Evolutionary conservation across 192 early-diverging fungal species (phyloP).

Genomic region (Coemansia sp.): DNA sequence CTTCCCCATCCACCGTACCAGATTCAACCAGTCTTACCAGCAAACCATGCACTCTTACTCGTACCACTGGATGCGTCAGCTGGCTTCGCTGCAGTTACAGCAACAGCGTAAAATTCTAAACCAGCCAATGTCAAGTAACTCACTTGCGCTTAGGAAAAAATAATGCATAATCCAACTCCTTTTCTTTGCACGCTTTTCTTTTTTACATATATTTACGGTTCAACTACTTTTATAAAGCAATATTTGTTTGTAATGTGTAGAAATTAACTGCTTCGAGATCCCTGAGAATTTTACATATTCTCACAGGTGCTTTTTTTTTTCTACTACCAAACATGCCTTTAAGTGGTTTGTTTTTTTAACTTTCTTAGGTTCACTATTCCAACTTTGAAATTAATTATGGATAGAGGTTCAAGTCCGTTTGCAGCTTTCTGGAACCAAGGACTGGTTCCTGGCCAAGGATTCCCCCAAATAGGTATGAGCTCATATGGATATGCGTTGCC

Average conservation of each 20-base stretch:
- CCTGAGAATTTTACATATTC: too few relatives aligned
- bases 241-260: too few relatives aligned
- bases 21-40: constrained; percentile 35
- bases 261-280: too few relatives aligned
- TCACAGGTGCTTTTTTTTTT: too few relatives aligned
- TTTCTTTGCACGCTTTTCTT: neutral
- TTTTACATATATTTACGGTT: neutral
- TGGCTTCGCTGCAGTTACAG: constrained; percentile 13
- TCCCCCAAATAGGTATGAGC: constrained; percentile 51
- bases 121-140: neutral
- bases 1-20: constrained; percentile 40
- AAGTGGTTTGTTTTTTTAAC: too few relatives aligned
- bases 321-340: too few relatives aligned
- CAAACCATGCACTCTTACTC: constrained; percentile 35
- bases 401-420: constrained; percentile 19
- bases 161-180: too few relatives aligned
- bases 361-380: too few relatives aligned
- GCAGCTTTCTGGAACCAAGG: constrained; percentile 45
- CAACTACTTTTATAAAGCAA: too few relatives aligned
- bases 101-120: constrained; percentile 12
- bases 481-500: constrained; percentile 48
- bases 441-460: constrained; percentile 43
- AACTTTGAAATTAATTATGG: too few relatives aligned
- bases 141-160: too few relatives aligned
- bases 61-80: constrained; percentile 32